Conservation (phyloP, 768 basidiomycete genomes). For the Pleurotus citrinopileatus region DNA sequence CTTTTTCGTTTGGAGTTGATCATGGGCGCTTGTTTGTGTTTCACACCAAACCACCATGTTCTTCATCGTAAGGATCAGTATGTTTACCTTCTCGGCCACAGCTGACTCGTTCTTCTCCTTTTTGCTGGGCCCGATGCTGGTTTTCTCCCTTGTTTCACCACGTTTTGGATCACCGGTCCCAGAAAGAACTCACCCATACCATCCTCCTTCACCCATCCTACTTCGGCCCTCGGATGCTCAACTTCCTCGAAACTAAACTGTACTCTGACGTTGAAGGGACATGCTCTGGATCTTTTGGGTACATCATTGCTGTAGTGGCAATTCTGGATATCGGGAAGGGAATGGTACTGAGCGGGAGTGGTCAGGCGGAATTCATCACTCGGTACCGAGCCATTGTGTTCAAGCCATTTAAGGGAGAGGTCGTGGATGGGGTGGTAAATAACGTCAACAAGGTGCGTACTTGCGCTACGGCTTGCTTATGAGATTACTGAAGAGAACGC, state of each 20-base stretch:
- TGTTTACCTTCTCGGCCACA: background rate
- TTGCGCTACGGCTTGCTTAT: background rate
- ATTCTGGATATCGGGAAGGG: slow-evolving; percentile 92
- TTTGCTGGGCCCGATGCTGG: background rate
- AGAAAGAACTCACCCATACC: slow-evolving; percentile 98
- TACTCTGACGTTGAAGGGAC: slow-evolving; percentile 97
- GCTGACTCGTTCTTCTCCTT: background rate
- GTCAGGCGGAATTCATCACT: slow-evolving; percentile 94
- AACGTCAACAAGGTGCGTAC: slow-evolving; percentile 88
- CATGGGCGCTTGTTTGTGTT: background rate
- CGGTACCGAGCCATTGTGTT: slow-evolving; percentile 96
- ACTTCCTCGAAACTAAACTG: slow-evolving; percentile 89
- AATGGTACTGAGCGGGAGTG: slow-evolving; percentile 86
- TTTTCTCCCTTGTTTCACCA: no score
- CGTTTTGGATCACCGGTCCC: slow-evolving; percentile 10
- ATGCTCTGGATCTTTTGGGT: slow-evolving; percentile 92
- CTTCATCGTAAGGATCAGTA: slow-evolving; percentile 57
- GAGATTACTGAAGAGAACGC: background rate
- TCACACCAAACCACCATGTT: slow-evolving; percentile 45
- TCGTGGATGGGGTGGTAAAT: slow-evolving; percentile 93
- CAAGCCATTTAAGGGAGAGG: slow-evolving; percentile 99
- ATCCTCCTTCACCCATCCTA: slow-evolving; percentile 97
- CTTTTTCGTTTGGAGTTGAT: no score
- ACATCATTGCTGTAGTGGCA: slow-evolving; percentile 89
- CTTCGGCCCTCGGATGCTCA: slow-evolving; percentile 94